Evolutionary conservation across 495 filamentous ascomycete species (phyloP).

Genomic region (Podospora appendiculata): DNA sequence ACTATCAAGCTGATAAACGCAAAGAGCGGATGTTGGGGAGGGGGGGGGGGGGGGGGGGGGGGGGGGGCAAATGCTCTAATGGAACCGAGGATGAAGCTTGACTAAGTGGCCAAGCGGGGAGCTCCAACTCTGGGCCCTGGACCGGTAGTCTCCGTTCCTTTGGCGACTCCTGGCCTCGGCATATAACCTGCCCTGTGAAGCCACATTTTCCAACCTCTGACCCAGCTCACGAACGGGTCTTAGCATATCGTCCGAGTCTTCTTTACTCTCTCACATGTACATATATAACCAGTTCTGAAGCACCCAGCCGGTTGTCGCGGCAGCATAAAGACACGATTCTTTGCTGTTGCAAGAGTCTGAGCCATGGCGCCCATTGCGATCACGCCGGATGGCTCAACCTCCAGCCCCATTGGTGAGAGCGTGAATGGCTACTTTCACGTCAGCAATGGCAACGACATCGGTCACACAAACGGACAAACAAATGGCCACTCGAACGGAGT

Average conservation of each 20-base stretch:
- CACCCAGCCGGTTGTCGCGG: constrained; percentile 18
- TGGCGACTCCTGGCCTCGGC: constrained; percentile 4
- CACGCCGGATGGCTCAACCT: constrained; percentile 29
- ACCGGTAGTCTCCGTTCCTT: background rate
- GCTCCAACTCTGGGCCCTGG: background rate
- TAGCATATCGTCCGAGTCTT: constrained; percentile 8
- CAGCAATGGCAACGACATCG: constrained; percentile 14
- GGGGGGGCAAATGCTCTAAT: background rate
- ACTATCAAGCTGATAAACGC: constrained; percentile 10
- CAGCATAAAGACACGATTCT: constrained; percentile 7
- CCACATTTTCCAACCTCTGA: constrained; percentile 8
- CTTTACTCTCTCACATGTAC: constrained; percentile 9
- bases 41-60: too few species aligned
- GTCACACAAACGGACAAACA: constrained; percentile 9
- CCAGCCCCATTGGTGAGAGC: constrained; percentile 24
- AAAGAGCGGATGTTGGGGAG: constrained; percentile 5
- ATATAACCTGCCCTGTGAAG: constrained; percentile 19
- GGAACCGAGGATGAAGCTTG: constrained; percentile 6
- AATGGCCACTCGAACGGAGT: constrained; percentile 18
- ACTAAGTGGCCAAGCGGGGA: background rate
- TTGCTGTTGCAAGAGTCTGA: constrained; percentile 15
- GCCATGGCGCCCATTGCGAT: constrained; percentile 37
- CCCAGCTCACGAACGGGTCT: constrained; percentile 2
- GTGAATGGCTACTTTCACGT: constrained; percentile 19
- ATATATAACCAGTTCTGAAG: constrained; percentile 7